phyloP scores from a whole-genome alignment of 208 protist genomes.

The Balamuthia mandrillaris region DNA sequence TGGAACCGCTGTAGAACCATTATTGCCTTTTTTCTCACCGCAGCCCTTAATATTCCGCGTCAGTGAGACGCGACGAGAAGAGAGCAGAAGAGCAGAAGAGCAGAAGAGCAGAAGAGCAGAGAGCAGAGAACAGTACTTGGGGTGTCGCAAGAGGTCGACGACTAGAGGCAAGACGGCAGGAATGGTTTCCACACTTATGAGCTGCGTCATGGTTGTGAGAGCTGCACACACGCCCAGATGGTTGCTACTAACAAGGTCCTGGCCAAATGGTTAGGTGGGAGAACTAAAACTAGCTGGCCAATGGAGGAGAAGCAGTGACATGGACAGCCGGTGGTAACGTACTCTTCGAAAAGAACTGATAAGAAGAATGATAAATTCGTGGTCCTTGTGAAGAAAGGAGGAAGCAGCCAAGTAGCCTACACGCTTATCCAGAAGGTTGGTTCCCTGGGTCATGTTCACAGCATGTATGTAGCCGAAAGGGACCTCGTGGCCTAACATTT shows the following conservation, averaged over 20 bases:
- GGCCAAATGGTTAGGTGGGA: neutral
- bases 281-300: neutral
- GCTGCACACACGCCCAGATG: slow-evolving; percentile 83
- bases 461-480: slow-evolving; percentile 90
- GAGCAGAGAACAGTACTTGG: slow-evolving; percentile 42
- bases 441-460: slow-evolving; percentile 88
- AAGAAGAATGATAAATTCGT: slow-evolving; percentile 89
- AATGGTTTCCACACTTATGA: slow-evolving; percentile 84
- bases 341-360: slow-evolving; percentile 84
- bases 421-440: slow-evolving; percentile 18
- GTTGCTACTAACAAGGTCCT: slow-evolving; percentile 84
- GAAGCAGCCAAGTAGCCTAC: slow-evolving; percentile 85
- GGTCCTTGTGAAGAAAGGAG: slow-evolving; percentile 78
- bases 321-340: neutral
- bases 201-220: slow-evolving; percentile 78
- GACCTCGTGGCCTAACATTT: slow-evolving; percentile 88
- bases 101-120: neutral
- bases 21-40: slow-evolving; percentile 90
- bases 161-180: slow-evolving; percentile 78
- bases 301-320: neutral
- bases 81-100: neutral
- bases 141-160: slow-evolving; percentile 38
- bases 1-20: slow-evolving; percentile 83
- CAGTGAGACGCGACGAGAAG: slow-evolving; percentile 34
- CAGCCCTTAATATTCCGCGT: slow-evolving; percentile 39